A percentile compares a stretch with the other conserved stretches of the same genome.
Conservation (phyloP, 78 protist genomes). For the Dictyostelium firmibasis region DNA sequence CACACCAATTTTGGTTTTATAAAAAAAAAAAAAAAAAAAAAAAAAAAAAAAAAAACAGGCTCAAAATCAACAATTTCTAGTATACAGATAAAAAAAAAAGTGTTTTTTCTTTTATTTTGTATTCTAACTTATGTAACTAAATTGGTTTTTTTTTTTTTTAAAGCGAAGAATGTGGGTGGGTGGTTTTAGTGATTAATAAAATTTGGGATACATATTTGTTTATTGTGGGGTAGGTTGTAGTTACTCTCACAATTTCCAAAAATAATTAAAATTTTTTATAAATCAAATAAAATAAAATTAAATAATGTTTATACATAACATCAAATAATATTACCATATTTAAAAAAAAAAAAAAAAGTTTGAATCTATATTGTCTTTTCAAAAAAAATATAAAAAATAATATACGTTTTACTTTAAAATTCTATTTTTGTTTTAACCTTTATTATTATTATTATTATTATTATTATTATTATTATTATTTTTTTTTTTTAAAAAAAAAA, state of each 20-base stretch:
- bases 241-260: neutral
- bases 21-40: no score
- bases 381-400: neutral
- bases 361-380: neutral
- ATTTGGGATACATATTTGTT: neutral
- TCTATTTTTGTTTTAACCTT: neutral
- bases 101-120: neutral
- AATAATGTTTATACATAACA: neutral
- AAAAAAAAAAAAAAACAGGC: neutral
- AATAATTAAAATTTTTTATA: neutral
- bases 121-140: neutral
- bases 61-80: no score
- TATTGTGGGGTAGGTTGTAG: neutral
- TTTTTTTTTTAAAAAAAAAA: neutral
- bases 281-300: neutral
- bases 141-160: no score
- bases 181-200: no score
- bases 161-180: neutral
- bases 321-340: neutral
- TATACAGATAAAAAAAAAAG: neutral
- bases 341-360: neutral
- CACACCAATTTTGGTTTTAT: neutral
- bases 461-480: neutral
- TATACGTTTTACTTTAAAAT: neutral
- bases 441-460: neutral